Base-by-base conservation (phyloP, 257 asterid genomes). In the Striga asiatica region DNA sequence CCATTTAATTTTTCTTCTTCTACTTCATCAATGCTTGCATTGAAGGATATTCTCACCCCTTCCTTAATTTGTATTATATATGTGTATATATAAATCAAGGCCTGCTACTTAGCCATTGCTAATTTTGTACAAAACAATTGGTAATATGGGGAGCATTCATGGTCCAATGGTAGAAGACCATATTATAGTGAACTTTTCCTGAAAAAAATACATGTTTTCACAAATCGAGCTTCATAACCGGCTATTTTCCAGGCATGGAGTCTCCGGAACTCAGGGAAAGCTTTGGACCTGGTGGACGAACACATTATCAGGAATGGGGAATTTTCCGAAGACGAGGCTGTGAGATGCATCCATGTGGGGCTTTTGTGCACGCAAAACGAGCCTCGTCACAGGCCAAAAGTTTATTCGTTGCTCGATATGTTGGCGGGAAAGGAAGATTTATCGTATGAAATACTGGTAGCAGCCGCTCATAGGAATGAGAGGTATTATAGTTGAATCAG, bases 341-440 rank as follows among this genome's bases (percentile, higher is more conserved):
- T 35, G 27, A 60, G 63, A 46, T 67, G 63, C 19, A 66, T 66
- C 12, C 25, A 60, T 16, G 51, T 67, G 3, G 58, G 63, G 16
- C 62, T 60, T 60, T 11, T 67, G n/a, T 67, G 67, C 53, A 39
- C 61, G 53, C 62, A 60, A 34, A 0, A 10, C 2, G 32, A 11
- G 3, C 67, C 37, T 4, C 9, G 1, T 43, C 23, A 53, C 2
- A 35, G 63, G 19, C 72, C 72, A 24, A 37, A 50, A 2, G 53
- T 60, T 35, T 3, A n/a, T 9, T 45, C 14, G 0, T 58, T 61
- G 41, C 23, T 61, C 3, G 10, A 42, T 17, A 38, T 42, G 58
- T 50, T 61, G 54, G 21, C 17, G 5, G 29, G 63, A 12, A 19
- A 28, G 1, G 60, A 34, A 41, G 47, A 41, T 5, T 14, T 41